A percentile compares a stretch with the other conserved stretches of the same genome.
phyloP scores from a whole-genome alignment of 768 basidiomycete species.

The Myochromella boudieri region DNA sequence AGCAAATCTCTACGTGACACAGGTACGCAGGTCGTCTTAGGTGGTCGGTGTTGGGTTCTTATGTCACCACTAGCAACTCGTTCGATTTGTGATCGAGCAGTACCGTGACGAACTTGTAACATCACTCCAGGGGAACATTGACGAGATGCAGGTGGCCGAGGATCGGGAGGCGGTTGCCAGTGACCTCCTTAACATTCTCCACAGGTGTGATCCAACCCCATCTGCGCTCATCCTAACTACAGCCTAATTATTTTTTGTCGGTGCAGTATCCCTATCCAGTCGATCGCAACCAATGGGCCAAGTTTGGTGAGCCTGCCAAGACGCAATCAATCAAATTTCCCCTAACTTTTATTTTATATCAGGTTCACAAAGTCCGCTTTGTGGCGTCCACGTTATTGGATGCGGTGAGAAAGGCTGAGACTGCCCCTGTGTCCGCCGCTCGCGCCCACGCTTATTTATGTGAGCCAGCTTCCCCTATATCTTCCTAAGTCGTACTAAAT shows the following conservation, averaged over 20 bases:
- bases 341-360: slow-evolving; percentile 14
- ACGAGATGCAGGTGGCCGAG: slow-evolving; percentile 65
- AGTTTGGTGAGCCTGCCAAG: slow-evolving; percentile 48
- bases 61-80: slow-evolving; percentile 69
- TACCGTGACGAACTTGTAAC: slow-evolving; percentile 84
- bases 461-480: slow-evolving; percentile 34
- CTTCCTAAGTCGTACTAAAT: slow-evolving; percentile 4
- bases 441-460: slow-evolving; percentile 87
- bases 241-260: slow-evolving; percentile 5
- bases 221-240: not conserved
- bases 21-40: slow-evolving; percentile 45
- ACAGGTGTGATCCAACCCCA: slow-evolving; percentile 48
- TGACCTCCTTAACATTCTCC: slow-evolving; percentile 83
- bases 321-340: slow-evolving; percentile 4
- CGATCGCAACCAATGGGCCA: slow-evolving; percentile 86
- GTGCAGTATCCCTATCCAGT: slow-evolving; percentile 84
- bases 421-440: slow-evolving; percentile 75
- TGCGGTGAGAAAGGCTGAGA: slow-evolving; percentile 78
- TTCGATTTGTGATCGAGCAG: slow-evolving; percentile 89
- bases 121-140: slow-evolving; percentile 62
- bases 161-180: slow-evolving; percentile 84
- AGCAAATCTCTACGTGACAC: slow-evolving; percentile 89
- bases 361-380: slow-evolving; percentile 92
- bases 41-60: not conserved
- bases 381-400: slow-evolving; percentile 89